phyloP scores from a whole-genome alignment of 202 grass and related monocot species.

The Musa balbisiana region DNA sequence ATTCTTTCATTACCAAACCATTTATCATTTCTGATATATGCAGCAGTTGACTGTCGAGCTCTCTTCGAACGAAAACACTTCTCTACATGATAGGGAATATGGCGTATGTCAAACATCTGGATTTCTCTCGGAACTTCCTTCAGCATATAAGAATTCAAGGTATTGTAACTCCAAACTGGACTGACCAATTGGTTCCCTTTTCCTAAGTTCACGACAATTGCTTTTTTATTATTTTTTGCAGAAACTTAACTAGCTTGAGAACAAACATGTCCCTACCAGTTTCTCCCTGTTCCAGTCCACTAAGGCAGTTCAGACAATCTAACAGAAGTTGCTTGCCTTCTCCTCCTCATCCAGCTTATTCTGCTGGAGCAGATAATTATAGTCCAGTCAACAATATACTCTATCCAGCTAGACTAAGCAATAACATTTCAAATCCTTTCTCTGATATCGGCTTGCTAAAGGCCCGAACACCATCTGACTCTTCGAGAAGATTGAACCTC shows the following conservation, averaged over 20 bases:
- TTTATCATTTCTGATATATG: constrained; percentile 12
- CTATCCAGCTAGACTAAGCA: constrained; percentile 46
- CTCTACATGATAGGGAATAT: not conserved
- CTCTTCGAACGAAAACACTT: constrained; percentile 3
- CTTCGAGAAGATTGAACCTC: constrained; percentile 8
- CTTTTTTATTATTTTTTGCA: constrained; percentile 12
- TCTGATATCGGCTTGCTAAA: not conserved
- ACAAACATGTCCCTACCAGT: constrained; percentile 80
- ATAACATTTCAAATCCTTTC: constrained; percentile 16
- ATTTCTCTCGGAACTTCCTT: constrained; percentile 39
- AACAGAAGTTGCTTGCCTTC: constrained; percentile 89
- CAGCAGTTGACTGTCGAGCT: constrained; percentile 31
- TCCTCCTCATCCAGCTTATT: constrained; percentile 80
- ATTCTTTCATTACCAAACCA: not conserved
- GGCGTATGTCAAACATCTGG: constrained; percentile 29
- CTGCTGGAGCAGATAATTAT: constrained; percentile 71
- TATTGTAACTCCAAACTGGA: constrained; percentile 25
- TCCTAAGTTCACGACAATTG: not conserved
- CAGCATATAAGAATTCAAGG: constrained; percentile 31
- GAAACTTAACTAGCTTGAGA: constrained; percentile 35
- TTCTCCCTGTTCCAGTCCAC: constrained; percentile 77
- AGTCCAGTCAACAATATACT: constrained; percentile 65
- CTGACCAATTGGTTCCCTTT: constrained; percentile 19
- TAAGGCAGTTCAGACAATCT: constrained; percentile 46
- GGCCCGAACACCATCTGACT: not conserved